Evolutionary conservation across 106 monocot species (phyloP).

Genomic region (Allium cepa): DNA sequence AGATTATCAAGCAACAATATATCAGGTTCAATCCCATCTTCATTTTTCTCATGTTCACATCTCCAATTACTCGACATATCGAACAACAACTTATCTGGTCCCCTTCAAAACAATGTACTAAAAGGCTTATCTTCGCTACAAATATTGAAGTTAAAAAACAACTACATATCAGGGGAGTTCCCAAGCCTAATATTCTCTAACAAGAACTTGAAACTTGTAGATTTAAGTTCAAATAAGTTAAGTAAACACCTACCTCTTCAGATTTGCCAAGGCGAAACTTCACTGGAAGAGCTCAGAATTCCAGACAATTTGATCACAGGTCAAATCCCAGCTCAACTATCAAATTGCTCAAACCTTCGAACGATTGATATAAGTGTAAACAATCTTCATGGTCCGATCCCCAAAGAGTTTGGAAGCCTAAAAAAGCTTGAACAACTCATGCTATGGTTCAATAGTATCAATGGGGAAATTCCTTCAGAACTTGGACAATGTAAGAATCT

Average conservation of each 20-base stretch:
- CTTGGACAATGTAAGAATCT: constrained; percentile 53
- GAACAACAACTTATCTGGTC: constrained; percentile 58
- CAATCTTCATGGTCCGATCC: constrained; percentile 57
- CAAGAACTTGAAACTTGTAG: constrained; percentile 44
- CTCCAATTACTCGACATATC: constrained; percentile 48
- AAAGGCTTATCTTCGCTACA: constrained; percentile 38
- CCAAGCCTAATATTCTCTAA: constrained; percentile 39
- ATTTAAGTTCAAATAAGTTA: constrained; percentile 68
- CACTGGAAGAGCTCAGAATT: constrained; percentile 56
- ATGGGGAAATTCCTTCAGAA: constrained; percentile 50
- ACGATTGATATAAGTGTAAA: constrained; percentile 65
- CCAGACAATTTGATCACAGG: constrained; percentile 70
- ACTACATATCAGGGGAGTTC: constrained; percentile 60
- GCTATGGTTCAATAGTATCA: constrained; percentile 59
- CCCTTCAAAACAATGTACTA: constrained; percentile 22
- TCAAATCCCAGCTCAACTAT: constrained; percentile 32
- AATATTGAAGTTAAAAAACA: constrained; percentile 43
- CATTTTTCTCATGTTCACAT: constrained; percentile 40
- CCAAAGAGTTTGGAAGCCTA: constrained; percentile 48
- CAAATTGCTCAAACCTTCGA: constrained; percentile 37
- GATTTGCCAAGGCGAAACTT: constrained; percentile 34
- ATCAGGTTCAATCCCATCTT: constrained; percentile 30
- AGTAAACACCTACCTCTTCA: constrained; percentile 24
- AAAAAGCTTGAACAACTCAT: constrained; percentile 52
- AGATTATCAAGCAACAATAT: constrained; percentile 34